Base-by-base conservation (phyloP, 1,139 yeast species). In the Ashbya aceris region DNA sequence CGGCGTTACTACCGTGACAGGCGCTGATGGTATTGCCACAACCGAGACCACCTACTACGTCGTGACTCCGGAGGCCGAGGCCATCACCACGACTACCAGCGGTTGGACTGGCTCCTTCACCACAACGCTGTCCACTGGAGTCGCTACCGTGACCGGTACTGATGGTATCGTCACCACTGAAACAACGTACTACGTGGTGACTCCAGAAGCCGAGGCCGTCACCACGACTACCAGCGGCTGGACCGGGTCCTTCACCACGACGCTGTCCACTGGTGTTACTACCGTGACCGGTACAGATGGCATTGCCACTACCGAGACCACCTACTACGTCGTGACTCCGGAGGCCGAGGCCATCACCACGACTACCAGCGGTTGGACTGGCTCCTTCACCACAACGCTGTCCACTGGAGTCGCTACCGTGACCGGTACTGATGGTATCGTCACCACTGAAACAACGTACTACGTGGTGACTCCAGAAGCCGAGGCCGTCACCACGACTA, bases 381-480 rank as follows among this genome's bases (percentile, higher is more conserved):
- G 40, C 9, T 27, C 45, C 7, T 27, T 8, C 12, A 46, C 49
- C 3, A 12, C 13, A 4, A 26, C 44, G 9, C 36, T 49, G 4
- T 39, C 38, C 8, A 47, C 51, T 1, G 42, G 45, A 2, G 38
- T 40, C 6, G 32, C 47, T 11, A 35, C 44, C 12, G 28, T 33
- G 14, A 43, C 43, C 5, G 38, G 41, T 27, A n/a, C 42, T 2
- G 28, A 36, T 13, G 42, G 45, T 8, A 12, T 27, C 7, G 28
- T 38, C 8, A 47, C 50, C 2, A 42, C 46, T 8, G 46, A 39
- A n/a, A 42, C 45, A 8, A 39, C 48, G 12, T 40, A 43, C 33
- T 45, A 34, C 12, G 45, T 43, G 12, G 51, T 46, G 31, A 43
- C 47, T 10, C 54, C 54, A n/a, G n/a, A n/a, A n/a, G n/a, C n/a